phyloP scores from a whole-genome alignment of 2,329 filamentous ascomycete genomes.

The Hypoxylon sp. region DNA sequence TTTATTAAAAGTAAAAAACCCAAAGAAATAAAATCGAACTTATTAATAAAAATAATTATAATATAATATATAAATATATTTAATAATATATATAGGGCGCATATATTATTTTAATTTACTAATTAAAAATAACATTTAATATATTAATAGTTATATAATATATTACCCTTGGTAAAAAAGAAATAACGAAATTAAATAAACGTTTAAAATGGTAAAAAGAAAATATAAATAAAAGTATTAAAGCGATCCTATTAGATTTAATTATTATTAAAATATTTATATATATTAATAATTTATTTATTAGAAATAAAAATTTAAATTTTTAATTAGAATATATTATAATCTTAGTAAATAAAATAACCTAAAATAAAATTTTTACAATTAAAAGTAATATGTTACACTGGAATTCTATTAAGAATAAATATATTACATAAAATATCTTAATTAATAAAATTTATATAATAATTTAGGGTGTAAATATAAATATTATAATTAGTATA shows the following conservation, averaged over 20 bases:
- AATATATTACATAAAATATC: no score
- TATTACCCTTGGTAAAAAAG: no score
- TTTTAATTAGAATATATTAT: slow-evolving; percentile 6
- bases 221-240: no score
- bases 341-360: background rate
- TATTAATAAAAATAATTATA: background rate
- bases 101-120: slow-evolving; percentile 9
- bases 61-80: slow-evolving; percentile 4
- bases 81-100: background rate
- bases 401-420: no score
- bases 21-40: background rate
- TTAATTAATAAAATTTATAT: no score
- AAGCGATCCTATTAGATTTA: no score
- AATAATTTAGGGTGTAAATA: no score
- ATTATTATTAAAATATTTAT: no score
- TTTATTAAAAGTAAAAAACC: background rate
- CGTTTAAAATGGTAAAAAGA: no score
- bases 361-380: background rate
- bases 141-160: background rate
- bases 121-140: slow-evolving; percentile 1
- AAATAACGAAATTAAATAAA: slow-evolving; percentile 7
- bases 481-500: no score
- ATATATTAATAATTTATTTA: no score
- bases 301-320: no score
- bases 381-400: background rate